phyloP scores from a whole-genome alignment of 139 green algal species.

The Tetratostichococcus sp. region DNA sequence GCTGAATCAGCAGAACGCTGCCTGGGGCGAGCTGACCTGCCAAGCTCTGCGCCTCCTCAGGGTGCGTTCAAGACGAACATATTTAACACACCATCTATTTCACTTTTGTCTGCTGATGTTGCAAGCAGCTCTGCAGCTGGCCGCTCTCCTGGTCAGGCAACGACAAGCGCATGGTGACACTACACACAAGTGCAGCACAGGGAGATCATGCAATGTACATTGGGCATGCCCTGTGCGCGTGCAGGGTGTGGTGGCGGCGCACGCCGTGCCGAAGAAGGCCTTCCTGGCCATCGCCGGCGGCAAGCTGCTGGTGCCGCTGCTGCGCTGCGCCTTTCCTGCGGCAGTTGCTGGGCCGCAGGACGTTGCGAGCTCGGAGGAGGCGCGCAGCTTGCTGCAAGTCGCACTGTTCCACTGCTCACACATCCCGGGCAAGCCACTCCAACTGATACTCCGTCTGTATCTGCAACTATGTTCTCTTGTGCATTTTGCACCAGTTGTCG shows the following conservation, averaged over 20 bases:
- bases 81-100: too few relatives aligned
- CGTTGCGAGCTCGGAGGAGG: neutral
- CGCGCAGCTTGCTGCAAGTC: neutral
- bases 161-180: too few relatives aligned
- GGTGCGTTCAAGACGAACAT: too few relatives aligned
- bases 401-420: neutral
- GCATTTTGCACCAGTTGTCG: too few relatives aligned
- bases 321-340: neutral
- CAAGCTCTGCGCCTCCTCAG: neutral
- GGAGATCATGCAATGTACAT: too few relatives aligned
- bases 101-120: too few relatives aligned
- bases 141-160: too few relatives aligned
- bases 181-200: too few relatives aligned
- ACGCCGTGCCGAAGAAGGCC: neutral
- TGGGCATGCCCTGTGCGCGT: neutral
- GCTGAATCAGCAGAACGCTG: too few relatives aligned
- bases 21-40: neutral
- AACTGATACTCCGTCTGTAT: too few relatives aligned
- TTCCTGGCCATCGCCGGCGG: neutral
- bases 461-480: too few relatives aligned
- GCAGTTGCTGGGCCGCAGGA: neutral
- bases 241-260: neutral
- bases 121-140: too few relatives aligned
- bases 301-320: neutral
- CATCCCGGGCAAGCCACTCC: neutral